Evolutionary conservation across 192 early-diverging fungal genomes (phyloP), one percentile per base, ranked within the genome.

Genomic region (Podila clonocystis): DNA sequence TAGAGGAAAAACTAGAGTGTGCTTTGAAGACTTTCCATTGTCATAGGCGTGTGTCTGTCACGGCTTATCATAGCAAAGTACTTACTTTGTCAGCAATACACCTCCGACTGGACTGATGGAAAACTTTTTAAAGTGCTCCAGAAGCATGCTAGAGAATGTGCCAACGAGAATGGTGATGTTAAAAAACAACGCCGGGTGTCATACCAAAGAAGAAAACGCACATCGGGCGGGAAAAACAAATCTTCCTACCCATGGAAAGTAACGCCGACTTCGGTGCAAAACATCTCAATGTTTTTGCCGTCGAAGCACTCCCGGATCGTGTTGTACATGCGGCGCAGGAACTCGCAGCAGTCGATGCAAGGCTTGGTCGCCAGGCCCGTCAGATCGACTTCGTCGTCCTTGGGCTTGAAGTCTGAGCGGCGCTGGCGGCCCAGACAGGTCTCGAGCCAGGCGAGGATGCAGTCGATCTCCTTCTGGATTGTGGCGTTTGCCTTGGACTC

Each of bases 101-200:
- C 95, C 96, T 49, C 98, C 98, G 9, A 91, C 91, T 13, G 94
- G 89, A 73, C 89, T 96, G 26, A 97, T 94, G 26, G 78, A 75
- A 66, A 92, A 98, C 77, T 94, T 96, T 84, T 95, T 95, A 68
- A 96, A 89, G 67, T 99, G 98, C 45, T 98, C 98, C 75, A 97
- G 82, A 65, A 99, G 85, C 85, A 96, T 84, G 9, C 94, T 95
- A 79, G 48, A 65, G 17, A 34, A 45, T 20, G 17, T 41, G 31
- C 26, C 57, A 15, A 50, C 17, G 2, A 50, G 4, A 50, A 1
- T 1, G 9, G 1, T 1, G 45, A 20, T 28, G 26, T 62, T 28
- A 59, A 57, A 68, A 29, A n/a, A n/a, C n/a, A n/a, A n/a, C n/a
- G n/a, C n/a, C n/a, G n/a, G n/a, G n/a, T n/a, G n/a, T n/a, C n/a